Evolutionary conservation across 2,329 filamentous ascomycete genomes (phyloP).

Genomic region (Aspergillus carbonarius): DNA sequence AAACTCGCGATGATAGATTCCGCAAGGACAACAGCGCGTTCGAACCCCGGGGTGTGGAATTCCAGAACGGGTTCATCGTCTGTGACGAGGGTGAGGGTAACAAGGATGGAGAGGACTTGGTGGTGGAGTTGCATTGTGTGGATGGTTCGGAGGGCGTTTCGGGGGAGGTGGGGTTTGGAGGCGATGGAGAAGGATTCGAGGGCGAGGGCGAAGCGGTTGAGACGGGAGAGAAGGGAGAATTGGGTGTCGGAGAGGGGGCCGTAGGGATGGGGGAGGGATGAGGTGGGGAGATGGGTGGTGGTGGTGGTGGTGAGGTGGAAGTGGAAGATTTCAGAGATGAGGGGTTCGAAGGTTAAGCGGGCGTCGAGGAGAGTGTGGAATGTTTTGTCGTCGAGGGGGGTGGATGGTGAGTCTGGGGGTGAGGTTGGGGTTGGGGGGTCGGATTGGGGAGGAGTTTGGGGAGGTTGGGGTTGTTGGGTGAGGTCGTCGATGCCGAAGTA

Average conservation of each 20-base stretch:
- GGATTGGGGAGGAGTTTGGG: background rate
- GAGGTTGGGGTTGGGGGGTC: background rate
- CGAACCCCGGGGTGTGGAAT: constrained; percentile 6
- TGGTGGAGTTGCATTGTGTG: background rate
- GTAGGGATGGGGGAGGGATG: background rate
- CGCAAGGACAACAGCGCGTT: background rate
- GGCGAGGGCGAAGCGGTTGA: background rate
- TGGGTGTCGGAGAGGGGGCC: background rate
- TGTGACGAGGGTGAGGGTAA: background rate
- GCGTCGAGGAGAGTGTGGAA: background rate
- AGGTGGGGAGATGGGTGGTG: background rate
- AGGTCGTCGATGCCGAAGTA: background rate
- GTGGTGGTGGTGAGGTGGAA: background rate
- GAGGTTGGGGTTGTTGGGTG: background rate
- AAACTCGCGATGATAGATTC: constrained; percentile 10
- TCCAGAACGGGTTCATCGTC: background rate
- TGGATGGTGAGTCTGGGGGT: background rate
- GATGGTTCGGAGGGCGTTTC: background rate
- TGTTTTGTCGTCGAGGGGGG: background rate
- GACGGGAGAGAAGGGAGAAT: background rate
- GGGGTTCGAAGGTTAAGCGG: background rate
- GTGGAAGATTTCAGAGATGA: background rate
- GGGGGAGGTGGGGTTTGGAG: too few relatives aligned
- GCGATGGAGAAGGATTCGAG: background rate
- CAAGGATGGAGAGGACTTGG: background rate